phyloP scores from a whole-genome alignment of 2,329 filamentous ascomycete genomes.

The Botrytis pseudocinerea region DNA sequence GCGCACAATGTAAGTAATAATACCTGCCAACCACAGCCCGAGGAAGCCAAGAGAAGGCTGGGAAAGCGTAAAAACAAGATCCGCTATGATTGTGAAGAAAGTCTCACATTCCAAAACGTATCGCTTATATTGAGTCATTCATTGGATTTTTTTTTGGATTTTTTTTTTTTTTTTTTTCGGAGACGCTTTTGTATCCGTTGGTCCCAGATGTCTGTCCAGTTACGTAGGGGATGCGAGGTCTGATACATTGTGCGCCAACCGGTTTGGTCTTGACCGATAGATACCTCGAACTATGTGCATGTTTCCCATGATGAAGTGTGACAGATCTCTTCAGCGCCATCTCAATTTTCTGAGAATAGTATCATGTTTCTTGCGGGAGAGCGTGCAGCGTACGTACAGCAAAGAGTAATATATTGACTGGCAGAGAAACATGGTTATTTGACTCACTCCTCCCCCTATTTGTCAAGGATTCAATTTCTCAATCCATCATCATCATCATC shows the following conservation, averaged over 20 bases:
- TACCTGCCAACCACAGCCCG: neutral
- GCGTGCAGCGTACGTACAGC: neutral
- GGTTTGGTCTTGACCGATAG: neutral
- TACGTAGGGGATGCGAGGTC: neutral
- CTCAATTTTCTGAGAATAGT: conserved; percentile 10
- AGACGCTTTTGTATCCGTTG: neutral
- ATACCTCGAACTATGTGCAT: neutral
- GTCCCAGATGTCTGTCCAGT: neutral
- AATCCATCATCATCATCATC: neutral
- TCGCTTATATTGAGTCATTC: neutral
- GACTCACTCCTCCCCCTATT: neutral
- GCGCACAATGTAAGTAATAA: neutral
- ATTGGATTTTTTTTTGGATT: neutral
- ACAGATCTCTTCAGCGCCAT: conserved; percentile 8
- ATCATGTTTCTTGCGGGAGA: neutral
- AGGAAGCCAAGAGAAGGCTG: neutral
- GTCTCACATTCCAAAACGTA: neutral
- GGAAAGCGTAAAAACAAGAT: neutral
- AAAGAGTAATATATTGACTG: neutral
- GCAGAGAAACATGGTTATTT: neutral
- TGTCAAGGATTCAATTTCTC: neutral
- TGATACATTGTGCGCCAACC: neutral
- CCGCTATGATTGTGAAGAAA: neutral
- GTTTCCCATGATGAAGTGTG: neutral
- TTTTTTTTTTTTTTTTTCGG: neutral